A percentile compares a stretch with the other conserved stretches of the same genome.
phyloP scores from a whole-genome alignment of 306 rosid species.

The Citrullus amarus region DNA sequence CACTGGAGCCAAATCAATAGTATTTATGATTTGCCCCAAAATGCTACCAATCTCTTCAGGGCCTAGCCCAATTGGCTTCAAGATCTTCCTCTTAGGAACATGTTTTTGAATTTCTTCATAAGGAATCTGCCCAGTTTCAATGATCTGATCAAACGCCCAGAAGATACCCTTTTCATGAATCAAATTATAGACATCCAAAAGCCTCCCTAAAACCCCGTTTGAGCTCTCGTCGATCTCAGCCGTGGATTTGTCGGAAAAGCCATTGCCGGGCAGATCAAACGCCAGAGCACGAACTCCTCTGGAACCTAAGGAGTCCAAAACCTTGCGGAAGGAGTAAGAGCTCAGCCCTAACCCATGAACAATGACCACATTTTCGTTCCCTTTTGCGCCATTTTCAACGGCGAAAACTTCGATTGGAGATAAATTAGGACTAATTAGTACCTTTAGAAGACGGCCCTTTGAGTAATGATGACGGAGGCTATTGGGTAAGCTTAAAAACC shows the following conservation, averaged over 20 bases:
- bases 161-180: slow-evolving; percentile 76
- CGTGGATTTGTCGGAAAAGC: slow-evolving; percentile 65
- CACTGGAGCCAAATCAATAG: slow-evolving; percentile 60
- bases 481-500: slow-evolving; percentile 62
- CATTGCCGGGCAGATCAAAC: slow-evolving; percentile 76
- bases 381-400: slow-evolving; percentile 24
- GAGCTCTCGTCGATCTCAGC: slow-evolving; percentile 32
- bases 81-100: slow-evolving; percentile 37
- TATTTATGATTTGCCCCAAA: slow-evolving; percentile 56
- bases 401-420: slow-evolving; percentile 55
- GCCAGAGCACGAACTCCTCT: slow-evolving; percentile 47
- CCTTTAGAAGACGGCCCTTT: slow-evolving; percentile 64
- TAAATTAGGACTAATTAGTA: slow-evolving; percentile 38
- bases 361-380: slow-evolving; percentile 43
- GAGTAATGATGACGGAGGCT: slow-evolving; percentile 68
- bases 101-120: slow-evolving; percentile 59
- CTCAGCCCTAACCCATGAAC: slow-evolving; percentile 67
- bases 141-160: slow-evolving; percentile 88
- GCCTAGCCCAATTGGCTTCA: slow-evolving; percentile 48
- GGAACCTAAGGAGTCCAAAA: slow-evolving; percentile 26
- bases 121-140: slow-evolving; percentile 88
- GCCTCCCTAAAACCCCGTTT: slow-evolving; percentile 55
- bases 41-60: slow-evolving; percentile 56
- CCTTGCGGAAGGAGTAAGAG: slow-evolving; percentile 52
- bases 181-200: slow-evolving; percentile 49